Conservation (phyloP, 352 stramenopile species). For the Pythium chondricola region DNA sequence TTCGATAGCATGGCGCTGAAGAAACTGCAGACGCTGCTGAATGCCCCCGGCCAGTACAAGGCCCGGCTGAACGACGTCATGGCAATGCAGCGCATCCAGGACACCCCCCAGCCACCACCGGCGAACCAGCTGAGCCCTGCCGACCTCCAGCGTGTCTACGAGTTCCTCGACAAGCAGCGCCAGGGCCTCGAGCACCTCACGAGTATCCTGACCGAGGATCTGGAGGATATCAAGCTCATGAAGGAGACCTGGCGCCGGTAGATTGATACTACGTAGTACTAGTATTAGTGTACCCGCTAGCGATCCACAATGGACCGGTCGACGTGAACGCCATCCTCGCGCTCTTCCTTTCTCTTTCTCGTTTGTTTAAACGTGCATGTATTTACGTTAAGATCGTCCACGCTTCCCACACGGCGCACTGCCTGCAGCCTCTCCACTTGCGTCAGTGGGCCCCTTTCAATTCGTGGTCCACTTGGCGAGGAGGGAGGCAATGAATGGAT, state of each 20-base stretch:
- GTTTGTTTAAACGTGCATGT: conserved; percentile 13
- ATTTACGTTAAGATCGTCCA: conserved; percentile 25
- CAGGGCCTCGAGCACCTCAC: conserved; percentile 81
- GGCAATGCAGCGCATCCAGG: conserved; percentile 64
- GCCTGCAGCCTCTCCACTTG: too few relatives aligned
- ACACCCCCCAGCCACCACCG: conserved; percentile 24
- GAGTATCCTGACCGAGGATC: conserved; percentile 76
- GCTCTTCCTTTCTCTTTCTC: background rate
- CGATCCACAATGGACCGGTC: too few relatives aligned
- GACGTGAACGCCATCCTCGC: too few relatives aligned
- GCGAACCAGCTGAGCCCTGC: conserved; percentile 61
- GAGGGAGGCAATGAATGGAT: too few relatives aligned
- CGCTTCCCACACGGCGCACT: background rate
- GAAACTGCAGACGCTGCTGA: conserved; percentile 73
- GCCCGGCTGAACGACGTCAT: conserved; percentile 75
- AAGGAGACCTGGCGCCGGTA: conserved; percentile 81
- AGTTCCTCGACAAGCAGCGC: conserved; percentile 83
- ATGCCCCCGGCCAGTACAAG: conserved; percentile 85
- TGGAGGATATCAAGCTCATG: conserved; percentile 84
- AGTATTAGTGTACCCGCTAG: too few relatives aligned
- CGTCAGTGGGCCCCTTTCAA: too few relatives aligned
- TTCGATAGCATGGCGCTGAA: conserved; percentile 62
- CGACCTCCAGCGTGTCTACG: conserved; percentile 69
- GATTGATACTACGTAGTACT: too few relatives aligned
- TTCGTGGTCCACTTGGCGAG: too few relatives aligned